phyloP scores from a whole-genome alignment of 2,329 filamentous ascomycete species.

The Parascedosporium putredinis region DNA sequence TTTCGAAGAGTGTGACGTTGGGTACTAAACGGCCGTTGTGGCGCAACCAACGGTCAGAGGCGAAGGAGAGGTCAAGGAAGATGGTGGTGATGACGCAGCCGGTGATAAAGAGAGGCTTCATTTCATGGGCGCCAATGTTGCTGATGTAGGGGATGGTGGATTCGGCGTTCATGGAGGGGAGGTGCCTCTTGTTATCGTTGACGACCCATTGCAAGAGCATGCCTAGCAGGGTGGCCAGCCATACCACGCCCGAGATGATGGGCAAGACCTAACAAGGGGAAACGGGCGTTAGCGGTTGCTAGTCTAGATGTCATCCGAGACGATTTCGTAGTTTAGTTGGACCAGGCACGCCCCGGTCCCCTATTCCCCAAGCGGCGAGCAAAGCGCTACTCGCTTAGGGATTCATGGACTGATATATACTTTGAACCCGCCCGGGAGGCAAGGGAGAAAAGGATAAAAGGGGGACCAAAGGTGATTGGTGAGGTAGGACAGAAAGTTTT shows the following conservation, averaged over 20 bases:
- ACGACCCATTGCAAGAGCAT: slow-evolving; percentile 62
- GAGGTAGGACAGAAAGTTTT: too few species aligned
- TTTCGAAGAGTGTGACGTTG: slow-evolving; percentile 56
- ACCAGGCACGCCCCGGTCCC: too few species aligned
- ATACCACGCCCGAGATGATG: slow-evolving; percentile 53
- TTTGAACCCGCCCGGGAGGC: too few species aligned
- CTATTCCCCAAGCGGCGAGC: too few species aligned
- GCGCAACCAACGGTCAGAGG: slow-evolving; percentile 74
- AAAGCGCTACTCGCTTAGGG: too few species aligned
- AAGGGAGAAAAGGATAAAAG: too few species aligned
- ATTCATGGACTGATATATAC: too few species aligned
- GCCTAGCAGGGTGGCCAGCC: slow-evolving; percentile 58
- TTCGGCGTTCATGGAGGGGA: slow-evolving; percentile 45
- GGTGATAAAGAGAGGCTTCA: slow-evolving; percentile 71
- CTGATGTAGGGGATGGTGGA: slow-evolving; percentile 65
- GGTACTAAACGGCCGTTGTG: slow-evolving; percentile 69
- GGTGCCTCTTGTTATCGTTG: slow-evolving; percentile 41
- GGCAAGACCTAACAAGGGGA: slow-evolving; percentile 56
- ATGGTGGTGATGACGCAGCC: slow-evolving; percentile 63
- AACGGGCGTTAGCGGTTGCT: neutral
- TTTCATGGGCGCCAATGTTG: slow-evolving; percentile 47
- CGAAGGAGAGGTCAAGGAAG: slow-evolving; percentile 70
- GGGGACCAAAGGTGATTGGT: too few species aligned
- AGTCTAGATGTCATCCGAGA: slow-evolving; percentile 2
- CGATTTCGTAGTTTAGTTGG: too few species aligned